These are phyloP conservation scores for Pleurotus giganteus DNA, from an alignment of 768 basidiomycete genomes.

Conservation along the genomic window DNA sequence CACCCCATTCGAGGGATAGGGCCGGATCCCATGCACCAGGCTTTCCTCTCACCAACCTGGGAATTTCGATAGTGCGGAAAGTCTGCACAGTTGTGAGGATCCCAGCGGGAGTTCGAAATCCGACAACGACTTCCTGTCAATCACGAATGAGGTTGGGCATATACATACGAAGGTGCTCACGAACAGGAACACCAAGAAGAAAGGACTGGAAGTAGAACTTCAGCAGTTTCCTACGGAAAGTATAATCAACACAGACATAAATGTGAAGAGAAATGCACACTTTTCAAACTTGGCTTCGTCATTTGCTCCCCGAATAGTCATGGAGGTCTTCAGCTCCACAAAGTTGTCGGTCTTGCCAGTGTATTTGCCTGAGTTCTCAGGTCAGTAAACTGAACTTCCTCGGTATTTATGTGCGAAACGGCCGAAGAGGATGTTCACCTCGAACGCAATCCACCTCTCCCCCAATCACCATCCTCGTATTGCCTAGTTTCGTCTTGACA, in stretches of 20 bases:
- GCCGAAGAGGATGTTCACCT: slow-evolving; percentile 40
- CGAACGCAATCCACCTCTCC: slow-evolving; percentile 91
- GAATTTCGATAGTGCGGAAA: slow-evolving; percentile 79
- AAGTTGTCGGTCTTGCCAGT: slow-evolving; percentile 63
- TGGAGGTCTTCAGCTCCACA: slow-evolving; percentile 87
- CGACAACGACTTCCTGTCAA: slow-evolving; percentile 78
- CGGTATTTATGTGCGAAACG: background rate
- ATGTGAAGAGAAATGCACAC: slow-evolving; percentile 37
- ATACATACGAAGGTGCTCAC: slow-evolving; percentile 23
- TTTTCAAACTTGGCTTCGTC: slow-evolving; percentile 80
- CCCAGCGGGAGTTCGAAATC: slow-evolving; percentile 82
- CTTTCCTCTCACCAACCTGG: slow-evolving; percentile 74
- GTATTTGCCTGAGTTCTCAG: slow-evolving; percentile 46
- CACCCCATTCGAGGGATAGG: slow-evolving; percentile 74
- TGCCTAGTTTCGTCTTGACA: slow-evolving; percentile 80
- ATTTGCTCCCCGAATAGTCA: slow-evolving; percentile 57
- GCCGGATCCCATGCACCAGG: slow-evolving; percentile 75
- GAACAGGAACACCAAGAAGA: slow-evolving; percentile 84
- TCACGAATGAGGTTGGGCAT: slow-evolving; percentile 6
- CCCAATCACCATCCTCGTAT: slow-evolving; percentile 71
- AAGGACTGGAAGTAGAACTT: slow-evolving; percentile 93
- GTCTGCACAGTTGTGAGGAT: slow-evolving; percentile 61
- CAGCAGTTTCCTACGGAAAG: slow-evolving; percentile 67
- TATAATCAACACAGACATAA: background rate
- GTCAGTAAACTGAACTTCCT: background rate